Conservation (phyloP, 768 basidiomycete genomes). For the Coprinopsis strossmayeri region DNA sequence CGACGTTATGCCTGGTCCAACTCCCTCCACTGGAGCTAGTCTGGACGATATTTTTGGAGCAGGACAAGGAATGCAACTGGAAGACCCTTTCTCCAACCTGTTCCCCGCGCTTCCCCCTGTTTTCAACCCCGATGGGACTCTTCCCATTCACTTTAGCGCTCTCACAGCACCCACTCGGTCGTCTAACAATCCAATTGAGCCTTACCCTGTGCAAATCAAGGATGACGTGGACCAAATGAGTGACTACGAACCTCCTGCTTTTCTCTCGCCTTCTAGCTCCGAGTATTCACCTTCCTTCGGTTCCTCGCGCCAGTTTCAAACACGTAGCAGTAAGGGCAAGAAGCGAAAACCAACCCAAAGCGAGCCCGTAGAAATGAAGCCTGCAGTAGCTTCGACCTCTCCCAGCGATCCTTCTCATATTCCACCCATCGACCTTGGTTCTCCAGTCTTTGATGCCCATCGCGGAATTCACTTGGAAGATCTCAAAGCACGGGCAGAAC, state of each 20-base stretch:
- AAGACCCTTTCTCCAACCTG: neutral
- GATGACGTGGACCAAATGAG: conserved; percentile 13
- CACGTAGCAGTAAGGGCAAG: conserved; percentile 12
- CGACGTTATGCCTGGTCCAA: conserved; percentile 21
- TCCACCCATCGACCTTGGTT: conserved; percentile 29
- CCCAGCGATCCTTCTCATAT: conserved; percentile 10
- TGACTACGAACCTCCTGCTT: conserved; percentile 23
- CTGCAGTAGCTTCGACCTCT: conserved; percentile 11
- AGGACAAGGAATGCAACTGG: neutral
- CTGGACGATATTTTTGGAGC: conserved; percentile 5
- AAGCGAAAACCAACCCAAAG: conserved; percentile 18
- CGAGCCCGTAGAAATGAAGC: conserved; percentile 9
- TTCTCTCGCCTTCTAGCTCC: conserved; percentile 23
- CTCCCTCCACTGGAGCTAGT: conserved; percentile 1
- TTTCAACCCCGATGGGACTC: neutral
- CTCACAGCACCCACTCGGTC: neutral
- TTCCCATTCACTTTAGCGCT: neutral
- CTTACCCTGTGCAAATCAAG: neutral
- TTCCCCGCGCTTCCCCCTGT: neutral
- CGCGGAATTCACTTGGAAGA: conserved; percentile 49
- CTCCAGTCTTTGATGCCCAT: conserved; percentile 61
- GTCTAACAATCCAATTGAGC: neutral
- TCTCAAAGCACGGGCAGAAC: conserved; percentile 47
- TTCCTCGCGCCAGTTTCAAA: conserved; percentile 13
- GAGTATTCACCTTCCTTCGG: conserved; percentile 21